These are phyloP conservation scores for Blastobotrys raffinosifermentans DNA, from an alignment of 1,139 yeast species.

Conservation along the genomic window DNA sequence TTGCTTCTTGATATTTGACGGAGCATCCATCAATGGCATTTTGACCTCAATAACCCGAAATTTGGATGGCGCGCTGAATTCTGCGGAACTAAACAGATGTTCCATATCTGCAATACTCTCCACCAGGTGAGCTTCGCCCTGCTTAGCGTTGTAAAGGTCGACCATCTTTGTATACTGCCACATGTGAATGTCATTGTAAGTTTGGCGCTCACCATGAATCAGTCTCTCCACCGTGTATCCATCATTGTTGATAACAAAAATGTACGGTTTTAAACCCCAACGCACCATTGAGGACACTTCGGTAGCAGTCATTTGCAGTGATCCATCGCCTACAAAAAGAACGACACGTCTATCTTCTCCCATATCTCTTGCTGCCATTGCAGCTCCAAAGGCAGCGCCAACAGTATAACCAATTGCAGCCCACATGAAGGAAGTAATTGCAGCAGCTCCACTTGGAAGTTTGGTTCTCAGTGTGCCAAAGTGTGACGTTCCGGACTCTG, in stretches of 20 bases:
- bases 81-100: conserved; percentile 45
- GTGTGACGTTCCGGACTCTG: conserved; percentile 89
- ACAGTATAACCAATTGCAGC: conserved; percentile 87
- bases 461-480: conserved; percentile 77
- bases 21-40: conserved; percentile 80
- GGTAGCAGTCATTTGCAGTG: conserved; percentile 81
- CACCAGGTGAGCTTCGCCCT: conserved; percentile 42
- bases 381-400: conserved; percentile 82
- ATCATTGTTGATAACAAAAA: conserved; percentile 76
- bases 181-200: conserved; percentile 73
- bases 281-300: conserved; percentile 80
- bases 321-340: conserved; percentile 85
- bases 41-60: conserved; percentile 75
- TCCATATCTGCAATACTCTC: conserved; percentile 64
- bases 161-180: conserved; percentile 72
- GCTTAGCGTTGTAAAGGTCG: conserved; percentile 66
- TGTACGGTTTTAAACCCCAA: conserved; percentile 73
- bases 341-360: conserved; percentile 67
- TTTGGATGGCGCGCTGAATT: conserved; percentile 55
- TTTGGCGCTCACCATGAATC: conserved; percentile 73
- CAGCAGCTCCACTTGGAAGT: conserved; percentile 67
- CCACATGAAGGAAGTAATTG: conserved; percentile 86
- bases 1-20: conserved; percentile 62
- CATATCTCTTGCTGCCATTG: conserved; percentile 73
- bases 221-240: conserved; percentile 89